Percentiles rank a stretch among this genome's conserved stretches.
Evolutionary conservation across 352 stramenopile species (phyloP).

Genomic region (Hyphochytrium catenoides): DNA sequence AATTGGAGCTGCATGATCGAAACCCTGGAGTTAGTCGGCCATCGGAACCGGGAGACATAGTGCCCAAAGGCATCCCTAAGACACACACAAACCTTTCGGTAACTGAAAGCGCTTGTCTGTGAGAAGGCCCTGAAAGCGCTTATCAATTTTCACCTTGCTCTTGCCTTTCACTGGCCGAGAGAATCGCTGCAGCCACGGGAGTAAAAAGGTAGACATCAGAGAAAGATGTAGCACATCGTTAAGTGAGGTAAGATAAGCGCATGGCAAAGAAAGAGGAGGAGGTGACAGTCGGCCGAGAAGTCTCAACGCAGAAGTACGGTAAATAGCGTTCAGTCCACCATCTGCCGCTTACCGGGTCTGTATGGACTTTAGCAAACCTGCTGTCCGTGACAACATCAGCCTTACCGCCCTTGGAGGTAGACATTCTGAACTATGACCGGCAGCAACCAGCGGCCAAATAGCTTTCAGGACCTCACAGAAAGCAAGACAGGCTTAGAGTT

Average conservation of each 20-base stretch:
- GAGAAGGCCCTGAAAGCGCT: conserved; percentile 36
- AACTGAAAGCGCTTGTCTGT: conserved; percentile 50
- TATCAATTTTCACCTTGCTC: conserved; percentile 52
- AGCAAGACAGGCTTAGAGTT: no score
- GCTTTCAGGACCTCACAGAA: no score
- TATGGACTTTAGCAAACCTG: conserved; percentile 59
- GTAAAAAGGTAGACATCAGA: not conserved
- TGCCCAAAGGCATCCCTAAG: no score
- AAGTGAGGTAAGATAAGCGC: not conserved
- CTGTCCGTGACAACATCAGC: conserved; percentile 21
- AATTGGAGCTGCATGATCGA: no score
- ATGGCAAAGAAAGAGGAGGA: not conserved
- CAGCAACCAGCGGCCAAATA: no score
- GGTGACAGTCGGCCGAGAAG: not conserved
- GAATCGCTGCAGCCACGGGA: conserved; percentile 19
- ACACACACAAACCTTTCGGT: conserved; percentile 35
- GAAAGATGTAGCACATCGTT: not conserved
- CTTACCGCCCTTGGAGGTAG: not conserved
- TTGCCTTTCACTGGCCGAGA: conserved; percentile 42
- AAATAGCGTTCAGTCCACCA: no score
- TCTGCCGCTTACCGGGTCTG: conserved; percentile 46
- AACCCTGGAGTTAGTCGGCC: no score
- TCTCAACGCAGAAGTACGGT: not conserved
- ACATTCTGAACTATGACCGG: no score
- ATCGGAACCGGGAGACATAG: no score